Percentiles rank a stretch among this genome's conserved stretches.
Evolutionary conservation across 2,329 filamentous ascomycete species (phyloP).

Genomic region (Calonectria hongkongensis): DNA sequence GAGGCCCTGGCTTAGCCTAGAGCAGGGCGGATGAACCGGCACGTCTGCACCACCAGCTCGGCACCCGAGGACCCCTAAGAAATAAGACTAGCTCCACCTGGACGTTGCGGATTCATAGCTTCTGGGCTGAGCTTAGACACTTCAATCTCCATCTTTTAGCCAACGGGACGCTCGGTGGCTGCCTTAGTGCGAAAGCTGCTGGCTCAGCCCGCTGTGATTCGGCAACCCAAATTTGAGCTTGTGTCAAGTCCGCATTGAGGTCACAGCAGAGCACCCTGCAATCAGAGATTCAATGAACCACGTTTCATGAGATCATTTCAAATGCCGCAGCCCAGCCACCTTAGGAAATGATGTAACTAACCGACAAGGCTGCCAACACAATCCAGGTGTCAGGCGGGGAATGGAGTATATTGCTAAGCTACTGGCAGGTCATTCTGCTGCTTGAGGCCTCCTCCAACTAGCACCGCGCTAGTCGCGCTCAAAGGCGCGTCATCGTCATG

Average conservation of each 20-base stretch:
- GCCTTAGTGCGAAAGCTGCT: conserved; percentile 7
- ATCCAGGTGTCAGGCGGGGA: background rate
- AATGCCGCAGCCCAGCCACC: background rate
- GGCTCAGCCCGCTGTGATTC: conserved; percentile 7
- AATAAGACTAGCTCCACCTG: background rate
- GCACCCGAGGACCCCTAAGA: background rate
- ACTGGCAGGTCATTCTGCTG: background rate
- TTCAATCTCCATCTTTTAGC: conserved; percentile 7
- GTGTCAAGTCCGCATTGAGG: conserved; percentile 22
- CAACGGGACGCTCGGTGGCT: conserved; percentile 1
- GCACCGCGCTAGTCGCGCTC: background rate
- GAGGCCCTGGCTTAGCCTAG: background rate
- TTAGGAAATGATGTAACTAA: background rate
- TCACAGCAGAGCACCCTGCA: conserved; percentile 2
- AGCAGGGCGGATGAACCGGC: conserved; percentile 12
- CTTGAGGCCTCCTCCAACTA: background rate
- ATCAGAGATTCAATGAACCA: conserved; percentile 4
- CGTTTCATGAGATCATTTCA: conserved; percentile 15
- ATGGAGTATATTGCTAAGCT: background rate
- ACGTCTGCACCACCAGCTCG: background rate
- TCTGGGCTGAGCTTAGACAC: background rate
- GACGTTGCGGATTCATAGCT: conserved; percentile 4
- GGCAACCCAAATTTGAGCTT: background rate
- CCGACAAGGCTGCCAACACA: background rate
- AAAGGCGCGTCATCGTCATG: background rate